A percentile compares a stretch with the other conserved stretches of the same genome.
Evolutionary conservation across 371 early-diverging fungal genomes (phyloP).

Genomic region (Lichtheimia corymbifera): DNA sequence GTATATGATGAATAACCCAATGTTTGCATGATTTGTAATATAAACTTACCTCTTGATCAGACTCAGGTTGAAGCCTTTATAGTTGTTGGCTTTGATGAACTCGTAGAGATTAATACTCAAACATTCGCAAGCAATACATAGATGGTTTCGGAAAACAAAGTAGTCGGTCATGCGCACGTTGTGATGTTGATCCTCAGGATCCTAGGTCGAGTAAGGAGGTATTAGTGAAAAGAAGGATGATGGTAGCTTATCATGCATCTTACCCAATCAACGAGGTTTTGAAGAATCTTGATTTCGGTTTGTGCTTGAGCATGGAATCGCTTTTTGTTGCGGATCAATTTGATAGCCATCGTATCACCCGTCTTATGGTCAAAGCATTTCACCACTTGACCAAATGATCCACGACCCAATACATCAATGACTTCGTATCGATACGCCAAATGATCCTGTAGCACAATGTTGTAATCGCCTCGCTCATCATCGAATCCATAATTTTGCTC

Average conservation of each 20-base stretch:
- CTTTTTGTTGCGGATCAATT: constrained; percentile 93
- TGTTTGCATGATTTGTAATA: background rate
- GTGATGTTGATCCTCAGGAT: constrained; percentile 64
- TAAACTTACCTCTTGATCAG: constrained; percentile 54
- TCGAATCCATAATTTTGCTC: constrained; percentile 78
- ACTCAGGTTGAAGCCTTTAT: constrained; percentile 74
- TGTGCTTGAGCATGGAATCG: constrained; percentile 93
- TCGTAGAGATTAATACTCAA: constrained; percentile 90
- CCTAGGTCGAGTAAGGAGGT: constrained; percentile 36
- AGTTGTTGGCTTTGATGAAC: constrained; percentile 81
- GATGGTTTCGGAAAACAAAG: constrained; percentile 84
- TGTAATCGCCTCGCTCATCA: constrained; percentile 91
- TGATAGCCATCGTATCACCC: constrained; percentile 86
- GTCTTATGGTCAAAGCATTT: constrained; percentile 89
- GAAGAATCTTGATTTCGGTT: constrained; percentile 92
- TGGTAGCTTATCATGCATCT: background rate
- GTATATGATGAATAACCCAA: constrained; percentile 3
- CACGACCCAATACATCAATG: constrained; percentile 87
- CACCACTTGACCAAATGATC: constrained; percentile 96
- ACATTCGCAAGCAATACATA: constrained; percentile 91
- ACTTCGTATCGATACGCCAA: constrained; percentile 89
- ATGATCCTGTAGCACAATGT: constrained; percentile 83
- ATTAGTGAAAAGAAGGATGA: no score
- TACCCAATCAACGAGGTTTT: constrained; percentile 66
- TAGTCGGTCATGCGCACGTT: constrained; percentile 80